A percentile compares a stretch with the other conserved stretches of the same genome.
phyloP scores from a whole-genome alignment of 352 stramenopile genomes.

The Globisporangium alternatum region DNA sequence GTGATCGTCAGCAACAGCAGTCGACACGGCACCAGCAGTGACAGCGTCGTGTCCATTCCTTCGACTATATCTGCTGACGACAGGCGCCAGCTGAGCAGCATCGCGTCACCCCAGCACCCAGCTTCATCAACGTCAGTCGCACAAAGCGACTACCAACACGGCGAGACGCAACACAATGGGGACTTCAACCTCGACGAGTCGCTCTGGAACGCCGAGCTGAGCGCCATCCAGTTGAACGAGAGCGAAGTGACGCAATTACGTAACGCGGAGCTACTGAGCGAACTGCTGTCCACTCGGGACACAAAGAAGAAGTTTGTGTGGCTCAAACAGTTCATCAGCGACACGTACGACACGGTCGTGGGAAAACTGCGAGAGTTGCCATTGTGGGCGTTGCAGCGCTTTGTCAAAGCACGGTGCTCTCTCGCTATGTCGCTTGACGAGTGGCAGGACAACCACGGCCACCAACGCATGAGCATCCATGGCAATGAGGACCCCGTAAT shows the following conservation, averaged over 20 bases:
- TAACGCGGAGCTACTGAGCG: conserved; percentile 16
- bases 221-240: conserved; percentile 27
- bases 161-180: conserved; percentile 2
- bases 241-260: conserved; percentile 11
- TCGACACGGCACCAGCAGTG: not conserved
- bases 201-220: conserved; percentile 14
- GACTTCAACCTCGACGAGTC: conserved; percentile 21
- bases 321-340: conserved; percentile 68
- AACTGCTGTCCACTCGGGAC: conserved; percentile 35
- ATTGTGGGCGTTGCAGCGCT: conserved; percentile 14
- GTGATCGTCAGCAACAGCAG: not conserved
- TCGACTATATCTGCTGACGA: not conserved
- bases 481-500: conserved; percentile 11
- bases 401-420: conserved; percentile 34
- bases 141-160: not conserved
- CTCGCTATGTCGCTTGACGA: conserved; percentile 50
- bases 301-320: conserved; percentile 41
- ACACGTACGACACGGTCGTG: conserved; percentile 68
- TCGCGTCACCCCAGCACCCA: not conserved
- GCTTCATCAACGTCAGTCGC: not conserved
- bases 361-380: conserved; percentile 42
- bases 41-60: not conserved
- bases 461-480: conserved; percentile 11
- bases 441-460: conserved; percentile 25
- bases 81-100: not conserved